These are phyloP conservation scores for Huiozyma sinensis DNA, from an alignment of 805 yeast genomes.

Conservation along the genomic window DNA sequence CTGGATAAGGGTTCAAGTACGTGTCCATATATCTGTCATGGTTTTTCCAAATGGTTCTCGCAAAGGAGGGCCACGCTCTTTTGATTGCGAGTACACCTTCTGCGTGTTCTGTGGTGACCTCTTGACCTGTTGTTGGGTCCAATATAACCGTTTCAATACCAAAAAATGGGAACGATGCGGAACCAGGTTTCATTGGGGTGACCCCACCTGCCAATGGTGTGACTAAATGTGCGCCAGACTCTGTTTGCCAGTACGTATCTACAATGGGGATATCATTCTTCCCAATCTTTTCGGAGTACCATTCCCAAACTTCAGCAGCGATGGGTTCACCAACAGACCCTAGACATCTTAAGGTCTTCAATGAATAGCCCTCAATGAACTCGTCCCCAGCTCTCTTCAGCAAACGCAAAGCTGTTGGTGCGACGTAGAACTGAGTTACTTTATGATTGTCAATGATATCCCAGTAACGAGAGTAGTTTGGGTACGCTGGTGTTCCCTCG, in stretches of 20 bases:
- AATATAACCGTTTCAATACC: slow-evolving; percentile 66
- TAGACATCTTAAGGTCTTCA: slow-evolving; percentile 53
- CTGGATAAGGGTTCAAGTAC: slow-evolving; percentile 73
- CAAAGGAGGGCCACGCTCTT: slow-evolving; percentile 77
- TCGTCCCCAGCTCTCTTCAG: slow-evolving; percentile 64
- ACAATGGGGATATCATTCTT: slow-evolving; percentile 58
- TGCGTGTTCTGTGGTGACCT: slow-evolving; percentile 54
- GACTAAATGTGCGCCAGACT: slow-evolving; percentile 71
- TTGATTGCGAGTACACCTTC: slow-evolving; percentile 74
- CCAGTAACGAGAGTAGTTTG: slow-evolving; percentile 73
- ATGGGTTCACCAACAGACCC: slow-evolving; percentile 86
- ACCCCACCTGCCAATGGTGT: slow-evolving; percentile 68
- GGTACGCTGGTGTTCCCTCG: slow-evolving; percentile 84
- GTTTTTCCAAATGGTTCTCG: slow-evolving; percentile 72
- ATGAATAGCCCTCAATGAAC: slow-evolving; percentile 49
- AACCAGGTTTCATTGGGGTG: slow-evolving; percentile 76
- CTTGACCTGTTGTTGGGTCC: slow-evolving; percentile 67
- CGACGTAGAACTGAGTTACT: slow-evolving; percentile 73
- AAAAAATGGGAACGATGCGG: slow-evolving; percentile 76
- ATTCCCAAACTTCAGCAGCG: slow-evolving; percentile 79
- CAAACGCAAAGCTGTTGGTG: slow-evolving; percentile 74
- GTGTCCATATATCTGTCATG: slow-evolving; percentile 68
- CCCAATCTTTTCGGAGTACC: slow-evolving; percentile 70
- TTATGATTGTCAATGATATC: slow-evolving; percentile 59
- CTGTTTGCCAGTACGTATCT: slow-evolving; percentile 89